phyloP scores from a whole-genome alignment of 208 protist genomes.

The Blastocrithidia nonstop region DNA sequence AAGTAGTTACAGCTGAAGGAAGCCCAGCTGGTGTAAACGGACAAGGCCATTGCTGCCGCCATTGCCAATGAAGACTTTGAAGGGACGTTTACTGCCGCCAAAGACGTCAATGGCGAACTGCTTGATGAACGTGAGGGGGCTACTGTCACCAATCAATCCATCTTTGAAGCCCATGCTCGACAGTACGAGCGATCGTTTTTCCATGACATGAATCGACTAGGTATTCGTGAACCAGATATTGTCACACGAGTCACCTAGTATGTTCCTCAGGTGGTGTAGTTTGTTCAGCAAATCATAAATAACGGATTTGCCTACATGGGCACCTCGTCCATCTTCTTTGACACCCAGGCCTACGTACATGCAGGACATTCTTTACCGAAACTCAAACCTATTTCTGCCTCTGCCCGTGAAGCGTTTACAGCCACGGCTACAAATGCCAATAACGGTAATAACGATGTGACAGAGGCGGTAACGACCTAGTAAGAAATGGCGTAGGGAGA shows the following conservation, averaged over 20 bases:
- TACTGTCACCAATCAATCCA: slow-evolving; percentile 50
- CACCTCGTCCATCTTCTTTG: slow-evolving; percentile 93
- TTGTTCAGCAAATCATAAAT: slow-evolving; percentile 89
- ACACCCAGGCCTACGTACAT: slow-evolving; percentile 71
- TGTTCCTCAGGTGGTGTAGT: slow-evolving; percentile 91
- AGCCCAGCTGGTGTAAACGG: slow-evolving; percentile 35
- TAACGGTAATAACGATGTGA: slow-evolving; percentile 4
- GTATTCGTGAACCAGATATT: slow-evolving; percentile 78
- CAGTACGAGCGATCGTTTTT: slow-evolving; percentile 88
- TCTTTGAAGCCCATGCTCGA: slow-evolving; percentile 79
- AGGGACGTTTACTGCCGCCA: slow-evolving; percentile 32
- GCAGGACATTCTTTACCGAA: slow-evolving; percentile 91
- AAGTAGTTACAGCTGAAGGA: slow-evolving; percentile 57
- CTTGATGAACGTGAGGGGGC: slow-evolving; percentile 60
- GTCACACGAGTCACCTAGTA: slow-evolving; percentile 97
- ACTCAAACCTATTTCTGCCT: slow-evolving; percentile 64
- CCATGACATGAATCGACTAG: slow-evolving; percentile 84
- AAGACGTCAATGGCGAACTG: slow-evolving; percentile 60
- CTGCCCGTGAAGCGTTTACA: too few species aligned
- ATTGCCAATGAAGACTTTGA: slow-evolving; percentile 15
- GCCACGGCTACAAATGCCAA: too few species aligned
- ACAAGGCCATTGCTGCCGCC: slow-evolving; percentile 36
- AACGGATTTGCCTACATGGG: slow-evolving; percentile 93
- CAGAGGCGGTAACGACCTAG: slow-evolving; percentile 39
- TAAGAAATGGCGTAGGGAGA: slow-evolving; percentile 89